Conservation (phyloP, 2,329 filamentous ascomycete genomes). For the Byssochlamys sp. region DNA sequence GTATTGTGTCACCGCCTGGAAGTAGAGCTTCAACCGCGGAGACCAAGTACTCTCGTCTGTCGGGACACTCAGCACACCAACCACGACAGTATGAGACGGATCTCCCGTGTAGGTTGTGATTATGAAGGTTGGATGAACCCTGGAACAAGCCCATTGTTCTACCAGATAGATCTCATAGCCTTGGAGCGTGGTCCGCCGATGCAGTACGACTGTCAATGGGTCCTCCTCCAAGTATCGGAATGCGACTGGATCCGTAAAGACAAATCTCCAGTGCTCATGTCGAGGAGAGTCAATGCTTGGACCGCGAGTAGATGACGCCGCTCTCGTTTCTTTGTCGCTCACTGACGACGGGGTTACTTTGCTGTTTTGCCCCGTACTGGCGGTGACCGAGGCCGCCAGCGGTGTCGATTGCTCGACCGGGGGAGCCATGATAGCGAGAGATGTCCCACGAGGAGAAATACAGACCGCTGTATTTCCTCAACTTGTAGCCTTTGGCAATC, state of each 20-base stretch:
- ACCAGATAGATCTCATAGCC: conserved; percentile 92
- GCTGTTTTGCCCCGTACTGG: conserved; percentile 18
- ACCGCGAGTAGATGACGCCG: conserved; percentile 9
- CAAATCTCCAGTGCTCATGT: conserved; percentile 46
- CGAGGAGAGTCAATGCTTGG: conserved; percentile 10
- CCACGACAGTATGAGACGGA: conserved; percentile 63
- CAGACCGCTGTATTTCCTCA: neutral
- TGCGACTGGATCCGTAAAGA: conserved; percentile 57
- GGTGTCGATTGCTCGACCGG: conserved; percentile 14
- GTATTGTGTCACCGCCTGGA: conserved; percentile 73
- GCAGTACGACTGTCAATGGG: conserved; percentile 61
- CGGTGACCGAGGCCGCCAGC: conserved; percentile 12
- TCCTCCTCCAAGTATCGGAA: conserved; percentile 79
- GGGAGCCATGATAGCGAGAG: conserved; percentile 9
- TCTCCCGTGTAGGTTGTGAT: conserved; percentile 92
- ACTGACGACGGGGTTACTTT: conserved; percentile 12
- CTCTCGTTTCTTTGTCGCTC: conserved; percentile 12
- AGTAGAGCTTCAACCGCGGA: conserved; percentile 66
- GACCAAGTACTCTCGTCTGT: conserved; percentile 74
- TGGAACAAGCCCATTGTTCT: conserved; percentile 94
- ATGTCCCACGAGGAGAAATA: conserved; percentile 4
- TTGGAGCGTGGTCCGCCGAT: conserved; percentile 58
- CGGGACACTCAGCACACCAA: conserved; percentile 72
- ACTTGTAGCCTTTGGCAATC: conserved; percentile 4
- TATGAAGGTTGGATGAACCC: conserved; percentile 77